A percentile compares a stretch with the other conserved stretches of the same genome.
These are phyloP conservation scores for Trifolium subterraneum DNA, from an alignment of 306 rosid genomes.

Conservation along the genomic window DNA sequence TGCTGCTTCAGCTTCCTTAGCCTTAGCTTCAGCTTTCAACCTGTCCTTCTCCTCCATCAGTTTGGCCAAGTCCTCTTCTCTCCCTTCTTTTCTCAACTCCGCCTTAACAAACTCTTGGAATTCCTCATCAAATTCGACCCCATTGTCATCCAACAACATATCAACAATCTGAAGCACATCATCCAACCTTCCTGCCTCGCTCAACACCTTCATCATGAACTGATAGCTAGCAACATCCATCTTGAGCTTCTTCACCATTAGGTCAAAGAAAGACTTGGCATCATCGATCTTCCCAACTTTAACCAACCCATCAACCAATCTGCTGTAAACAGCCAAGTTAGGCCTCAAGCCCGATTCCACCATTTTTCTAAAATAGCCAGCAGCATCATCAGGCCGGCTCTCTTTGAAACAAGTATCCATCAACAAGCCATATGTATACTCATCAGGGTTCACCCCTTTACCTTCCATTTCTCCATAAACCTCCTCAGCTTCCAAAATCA, in stretches of 20 bases:
- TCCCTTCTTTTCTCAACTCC: slow-evolving; percentile 81
- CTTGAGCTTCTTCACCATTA: slow-evolving; percentile 94
- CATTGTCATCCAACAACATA: slow-evolving; percentile 79
- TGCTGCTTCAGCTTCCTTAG: slow-evolving; percentile 89
- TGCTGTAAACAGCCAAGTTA: slow-evolving; percentile 79
- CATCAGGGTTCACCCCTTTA: slow-evolving; percentile 86
- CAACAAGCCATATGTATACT: slow-evolving; percentile 75
- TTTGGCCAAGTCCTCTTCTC: slow-evolving; percentile 80
- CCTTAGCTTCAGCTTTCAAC: slow-evolving; percentile 93
- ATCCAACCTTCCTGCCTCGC: slow-evolving; percentile 70
- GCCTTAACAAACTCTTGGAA: slow-evolving; percentile 83
- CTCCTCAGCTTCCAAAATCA: slow-evolving; percentile 77
- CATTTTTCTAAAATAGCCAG: slow-evolving; percentile 81
- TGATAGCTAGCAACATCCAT: slow-evolving; percentile 84
- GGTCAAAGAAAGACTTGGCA: slow-evolving; percentile 76
- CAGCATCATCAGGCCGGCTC: slow-evolving; percentile 83
- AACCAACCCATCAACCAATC: slow-evolving; percentile 80
- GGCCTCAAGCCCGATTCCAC: slow-evolving; percentile 86
- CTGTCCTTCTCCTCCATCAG: slow-evolving; percentile 94
- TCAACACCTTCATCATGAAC: slow-evolving; percentile 84
- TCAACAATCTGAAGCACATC: slow-evolving; percentile 83
- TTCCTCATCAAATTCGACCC: slow-evolving; percentile 72
- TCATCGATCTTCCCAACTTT: slow-evolving; percentile 77
- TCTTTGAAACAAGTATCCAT: slow-evolving; percentile 91
- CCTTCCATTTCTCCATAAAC: slow-evolving; percentile 77